These are phyloP conservation scores for Tilletiaria anomala DNA, from an alignment of 1,284 basidiomycete species.

Conservation along the genomic window DNA sequence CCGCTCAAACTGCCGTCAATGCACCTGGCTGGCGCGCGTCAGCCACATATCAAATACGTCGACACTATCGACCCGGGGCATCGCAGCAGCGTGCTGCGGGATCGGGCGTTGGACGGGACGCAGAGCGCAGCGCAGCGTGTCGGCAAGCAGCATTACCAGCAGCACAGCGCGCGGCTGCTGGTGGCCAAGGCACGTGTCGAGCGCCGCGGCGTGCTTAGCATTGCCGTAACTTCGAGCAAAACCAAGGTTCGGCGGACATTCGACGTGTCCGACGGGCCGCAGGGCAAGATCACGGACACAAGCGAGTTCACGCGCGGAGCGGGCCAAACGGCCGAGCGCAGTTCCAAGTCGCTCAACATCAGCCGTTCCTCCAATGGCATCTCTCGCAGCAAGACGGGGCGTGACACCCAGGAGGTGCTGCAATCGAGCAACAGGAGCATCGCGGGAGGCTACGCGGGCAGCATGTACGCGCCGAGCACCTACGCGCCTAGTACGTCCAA, in stretches of 20 bases:
- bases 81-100: slow-evolving; percentile 4
- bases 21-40: slow-evolving; percentile 4
- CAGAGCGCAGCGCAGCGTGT: slow-evolving; percentile 8
- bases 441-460: too few species aligned
- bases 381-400: too few species aligned
- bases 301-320: too few species aligned
- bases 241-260: slow-evolving; percentile 4
- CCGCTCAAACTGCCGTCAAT: slow-evolving; percentile 8
- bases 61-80: slow-evolving; percentile 2
- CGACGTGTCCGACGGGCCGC: slow-evolving; percentile 6
- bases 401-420: too few species aligned
- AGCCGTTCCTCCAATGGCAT: too few species aligned
- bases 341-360: too few species aligned
- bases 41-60: slow-evolving; percentile 8
- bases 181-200: slow-evolving; percentile 8
- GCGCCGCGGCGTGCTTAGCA: slow-evolving; percentile 6
- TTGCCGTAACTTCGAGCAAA: slow-evolving; percentile 4
- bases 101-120: slow-evolving; percentile 7
- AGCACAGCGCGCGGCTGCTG: slow-evolving; percentile 8
- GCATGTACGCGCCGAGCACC: too few species aligned
- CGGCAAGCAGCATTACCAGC: slow-evolving; percentile 3
- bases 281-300: slow-evolving; percentile 6
- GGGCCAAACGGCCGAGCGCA: too few species aligned
- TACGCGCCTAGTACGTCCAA: too few species aligned
- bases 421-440: too few species aligned